Percentiles rank a stretch among this genome's conserved stretches.
phyloP scores from a whole-genome alignment of 495 filamentous ascomycete genomes.

The Bryoglossum gracile region DNA sequence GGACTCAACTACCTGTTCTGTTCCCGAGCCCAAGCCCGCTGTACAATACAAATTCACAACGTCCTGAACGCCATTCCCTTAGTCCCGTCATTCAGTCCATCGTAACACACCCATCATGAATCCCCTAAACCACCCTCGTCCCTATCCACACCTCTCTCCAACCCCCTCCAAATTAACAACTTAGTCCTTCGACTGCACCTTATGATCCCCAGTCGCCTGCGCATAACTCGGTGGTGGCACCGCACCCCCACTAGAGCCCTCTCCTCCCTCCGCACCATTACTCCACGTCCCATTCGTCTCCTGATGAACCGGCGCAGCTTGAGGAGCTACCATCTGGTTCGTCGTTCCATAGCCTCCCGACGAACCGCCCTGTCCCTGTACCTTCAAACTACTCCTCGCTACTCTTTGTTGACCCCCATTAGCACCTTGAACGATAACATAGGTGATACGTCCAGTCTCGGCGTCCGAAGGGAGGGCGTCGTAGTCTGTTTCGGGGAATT shows the following conservation, averaged over 20 bases:
- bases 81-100: constrained; percentile 3
- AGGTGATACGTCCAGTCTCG: constrained; percentile 53
- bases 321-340: too few species aligned
- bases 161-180: neutral
- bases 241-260: constrained; percentile 20
- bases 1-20: too few species aligned
- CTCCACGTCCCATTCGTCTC: constrained; percentile 21
- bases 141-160: neutral
- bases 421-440: constrained; percentile 55
- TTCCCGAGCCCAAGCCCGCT: neutral
- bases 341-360: constrained; percentile 20
- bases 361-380: too few species aligned
- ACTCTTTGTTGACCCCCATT: constrained; percentile 10
- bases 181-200: constrained; percentile 70
- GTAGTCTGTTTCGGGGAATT: constrained; percentile 75
- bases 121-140: neutral
- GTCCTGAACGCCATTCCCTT: constrained; percentile 7
- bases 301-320: constrained; percentile 22
- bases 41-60: constrained; percentile 5
- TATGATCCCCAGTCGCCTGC: constrained; percentile 67
- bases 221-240: constrained; percentile 25
- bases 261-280: constrained; percentile 14
- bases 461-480: constrained; percentile 48
- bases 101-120: neutral
- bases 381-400: constrained; percentile 11